Base-by-base conservation (phyloP, 2,329 filamentous ascomycete genomes). In the Nigrograna mackinnonii region DNA sequence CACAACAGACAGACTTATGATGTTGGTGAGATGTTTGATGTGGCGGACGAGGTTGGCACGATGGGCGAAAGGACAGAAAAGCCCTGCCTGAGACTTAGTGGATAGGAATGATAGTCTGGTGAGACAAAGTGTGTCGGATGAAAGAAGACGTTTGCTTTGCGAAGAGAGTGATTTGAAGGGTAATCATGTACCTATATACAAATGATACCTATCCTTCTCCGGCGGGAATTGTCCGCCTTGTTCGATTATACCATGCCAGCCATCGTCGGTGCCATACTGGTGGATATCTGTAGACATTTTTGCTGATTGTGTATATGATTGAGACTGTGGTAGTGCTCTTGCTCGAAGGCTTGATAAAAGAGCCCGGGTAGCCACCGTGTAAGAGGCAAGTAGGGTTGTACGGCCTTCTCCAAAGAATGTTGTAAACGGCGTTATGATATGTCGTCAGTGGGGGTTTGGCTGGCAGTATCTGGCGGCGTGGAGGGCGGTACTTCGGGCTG, bases 11-110 rank as follows among this genome's bases (percentile, higher is more conserved):
- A 83, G 55, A 5, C 76, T 71, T 32, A 85, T 77, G 24, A 79
- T 68, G 9, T 74, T 63, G 22, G 77, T 69, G 2, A 86, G 72
- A 22, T 79, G 78, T 55, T 83, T 82, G 36, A 85, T 68, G 36
- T 82, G 72, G 4, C 80, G 73, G 6, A 81, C 70, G 9, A 85
- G 65, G 51, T 82, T 83, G 13, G 66, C 77, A 9, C 82, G 76
- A 55, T 85, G 83, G 2, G 83, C 82, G 50, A 84, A 85, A 2
- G 82, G 83, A 53, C 82, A 85, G 67, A 86, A 86, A 20, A 84
- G 73, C 16, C 81, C 78, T 74, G 54, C 18, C n/a, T n/a, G 11
- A 41, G 19, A 28, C 11, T 14, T 13, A 30, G 24, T n/a, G n/a
- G 17, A 22, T 28, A 37, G 21, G 24, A 14, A 26, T 20, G 9